These are phyloP conservation scores for Silene vulgaris DNA, from an alignment of 179 eudicot species.

Conservation along the genomic window DNA sequence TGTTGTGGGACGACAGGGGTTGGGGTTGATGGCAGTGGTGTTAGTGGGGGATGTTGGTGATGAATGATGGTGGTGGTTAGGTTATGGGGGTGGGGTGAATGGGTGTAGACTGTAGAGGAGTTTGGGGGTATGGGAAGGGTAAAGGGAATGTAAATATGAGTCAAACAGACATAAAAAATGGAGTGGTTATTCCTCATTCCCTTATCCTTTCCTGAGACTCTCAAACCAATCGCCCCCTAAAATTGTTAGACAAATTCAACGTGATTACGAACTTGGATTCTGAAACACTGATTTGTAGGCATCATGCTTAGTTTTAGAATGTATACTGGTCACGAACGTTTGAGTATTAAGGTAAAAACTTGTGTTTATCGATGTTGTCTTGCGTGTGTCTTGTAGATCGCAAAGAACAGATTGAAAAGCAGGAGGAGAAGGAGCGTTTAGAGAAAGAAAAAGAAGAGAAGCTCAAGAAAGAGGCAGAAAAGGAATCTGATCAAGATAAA, in stretches of 20 bases:
- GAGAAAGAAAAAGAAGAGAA: conserved; percentile 85
- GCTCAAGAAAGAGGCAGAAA: conserved; percentile 53
- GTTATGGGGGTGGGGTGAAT: too few relatives aligned
- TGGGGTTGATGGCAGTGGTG: too few relatives aligned
- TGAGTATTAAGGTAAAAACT: background rate
- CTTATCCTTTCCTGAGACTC: too few relatives aligned
- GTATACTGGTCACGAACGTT: conserved; percentile 1
- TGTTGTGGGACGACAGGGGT: too few relatives aligned
- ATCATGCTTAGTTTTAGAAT: conserved; percentile 6
- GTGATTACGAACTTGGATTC: background rate
- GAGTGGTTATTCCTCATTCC: too few relatives aligned
- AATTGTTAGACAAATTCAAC: background rate
- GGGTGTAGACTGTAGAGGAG: too few relatives aligned
- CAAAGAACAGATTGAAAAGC: conserved; percentile 88
- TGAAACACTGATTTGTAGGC: background rate
- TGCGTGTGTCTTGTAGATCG: conserved; percentile 42
- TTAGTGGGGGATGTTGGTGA: too few relatives aligned
- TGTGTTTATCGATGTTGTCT: conserved; percentile 1
- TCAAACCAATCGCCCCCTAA: too few relatives aligned
- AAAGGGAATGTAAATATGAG: too few relatives aligned
- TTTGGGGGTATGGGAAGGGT: too few relatives aligned
- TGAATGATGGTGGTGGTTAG: too few relatives aligned
- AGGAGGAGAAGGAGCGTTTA: conserved; percentile 82
- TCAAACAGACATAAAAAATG: background rate
- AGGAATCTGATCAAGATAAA: conserved; percentile 41